phyloP scores from a whole-genome alignment of 2,329 filamentous ascomycete genomes.

The Zymoseptoria ardabiliae region DNA sequence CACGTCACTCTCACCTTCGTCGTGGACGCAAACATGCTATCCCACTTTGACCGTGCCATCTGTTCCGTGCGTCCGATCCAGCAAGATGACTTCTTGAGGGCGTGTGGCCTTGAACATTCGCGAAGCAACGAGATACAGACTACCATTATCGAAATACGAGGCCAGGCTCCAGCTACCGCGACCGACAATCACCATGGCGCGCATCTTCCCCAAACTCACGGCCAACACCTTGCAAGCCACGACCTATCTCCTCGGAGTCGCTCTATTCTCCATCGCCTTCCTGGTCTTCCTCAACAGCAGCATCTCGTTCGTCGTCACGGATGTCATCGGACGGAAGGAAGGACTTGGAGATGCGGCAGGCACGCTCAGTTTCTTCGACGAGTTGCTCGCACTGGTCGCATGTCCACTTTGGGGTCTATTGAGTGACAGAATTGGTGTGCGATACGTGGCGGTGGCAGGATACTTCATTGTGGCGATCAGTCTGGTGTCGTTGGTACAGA shows the following conservation, averaged over 20 bases:
- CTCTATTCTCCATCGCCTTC: constrained; percentile 81
- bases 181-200: constrained; percentile 16
- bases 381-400: constrained; percentile 71
- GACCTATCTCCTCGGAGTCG: constrained; percentile 74
- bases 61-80: no score
- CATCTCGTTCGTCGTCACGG: constrained; percentile 77
- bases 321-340: constrained; percentile 66
- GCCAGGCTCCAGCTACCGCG: background rate
- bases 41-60: no score
- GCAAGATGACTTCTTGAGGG: constrained; percentile 3
- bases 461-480: constrained; percentile 75
- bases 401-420: constrained; percentile 74
- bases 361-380: constrained; percentile 77
- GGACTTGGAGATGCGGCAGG: constrained; percentile 74
- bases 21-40: background rate
- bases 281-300: constrained; percentile 83
- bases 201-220: constrained; percentile 38
- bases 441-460: constrained; percentile 58
- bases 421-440: constrained; percentile 69
- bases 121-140: background rate
- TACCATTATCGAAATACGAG: background rate
- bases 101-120: constrained; percentile 2
- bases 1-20: no score
- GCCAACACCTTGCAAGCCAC: constrained; percentile 51
- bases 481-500: constrained; percentile 76